Conservation (phyloP, 352 stramenopile species). For the Phytophthora sp. region DNA sequence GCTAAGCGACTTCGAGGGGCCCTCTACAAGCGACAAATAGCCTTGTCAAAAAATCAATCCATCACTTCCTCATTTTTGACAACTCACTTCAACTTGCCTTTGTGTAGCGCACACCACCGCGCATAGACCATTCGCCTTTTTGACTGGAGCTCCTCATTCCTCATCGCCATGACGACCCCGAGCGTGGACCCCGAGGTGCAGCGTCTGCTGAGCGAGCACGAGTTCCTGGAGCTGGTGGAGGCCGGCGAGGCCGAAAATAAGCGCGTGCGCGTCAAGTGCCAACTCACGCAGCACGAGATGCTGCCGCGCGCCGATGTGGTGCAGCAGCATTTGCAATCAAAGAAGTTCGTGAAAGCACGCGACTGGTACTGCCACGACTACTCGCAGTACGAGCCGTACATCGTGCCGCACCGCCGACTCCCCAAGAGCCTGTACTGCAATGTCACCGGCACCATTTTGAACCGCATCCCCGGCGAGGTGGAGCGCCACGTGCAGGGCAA, state of each 20-base stretch:
- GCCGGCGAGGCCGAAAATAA: conserved; percentile 47
- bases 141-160: conserved; percentile 32
- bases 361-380: conserved; percentile 92
- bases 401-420: conserved; percentile 85
- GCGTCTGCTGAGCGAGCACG: conserved; percentile 50
- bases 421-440: conserved; percentile 90
- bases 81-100: conserved; percentile 10
- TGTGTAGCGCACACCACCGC: neutral
- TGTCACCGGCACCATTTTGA: conserved; percentile 85
- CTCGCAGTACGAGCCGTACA: conserved; percentile 91
- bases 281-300: conserved; percentile 84
- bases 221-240: conserved; percentile 64
- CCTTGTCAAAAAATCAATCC: too few relatives aligned
- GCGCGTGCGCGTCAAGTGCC: conserved; percentile 71
- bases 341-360: conserved; percentile 82
- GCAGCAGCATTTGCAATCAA: conserved; percentile 69
- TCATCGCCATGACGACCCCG: conserved; percentile 13
- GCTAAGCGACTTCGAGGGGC: conserved; percentile 60
- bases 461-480: conserved; percentile 88
- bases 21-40: too few relatives aligned
- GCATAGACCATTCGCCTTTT: conserved; percentile 4
- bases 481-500: conserved; percentile 92
- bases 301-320: conserved; percentile 64
- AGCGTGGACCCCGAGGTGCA: conserved; percentile 44
- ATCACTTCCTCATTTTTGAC: too few relatives aligned